Evolutionary conservation across 1,139 yeast genomes (phyloP), one percentile per base, ranked within the genome.

Genomic region (Debaryomyces robertsiae): DNA sequence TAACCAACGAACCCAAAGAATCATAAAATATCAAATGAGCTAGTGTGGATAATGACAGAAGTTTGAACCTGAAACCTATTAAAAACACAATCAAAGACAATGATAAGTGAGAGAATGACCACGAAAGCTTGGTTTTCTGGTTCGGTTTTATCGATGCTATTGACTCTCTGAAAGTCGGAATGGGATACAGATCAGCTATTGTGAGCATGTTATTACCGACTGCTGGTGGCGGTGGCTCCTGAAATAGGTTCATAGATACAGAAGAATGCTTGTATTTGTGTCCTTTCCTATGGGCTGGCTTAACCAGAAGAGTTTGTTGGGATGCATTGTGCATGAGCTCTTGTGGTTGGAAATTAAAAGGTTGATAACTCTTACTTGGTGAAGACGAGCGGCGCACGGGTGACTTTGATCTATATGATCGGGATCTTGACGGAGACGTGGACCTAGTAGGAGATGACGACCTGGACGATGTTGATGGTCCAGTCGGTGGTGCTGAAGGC

Each of bases 191-290:
- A 35, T 84, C 83, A 0, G 96, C 95, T 25, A 90, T 77, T 38
- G 84, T 79, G 38, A 80, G 65, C 1, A 90, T 82, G 9, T 85
- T 82, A 32, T 82, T 70, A 18, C 52, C 51, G 9, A 56, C 48
- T 0, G 63, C 54, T 11, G 81, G 82, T 6, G 90, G 84, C 6
- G 90, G 84, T 1, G 97, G 96, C 56, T 91, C 98, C 58, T 88
- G 96, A 61, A 93, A 93, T 58, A 91, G 77, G 60, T 93, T 93
- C 93, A 93, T 86, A 3, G 96, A 87, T 4, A 93, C 96, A n/a
- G 97, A 89, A 4, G 97, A 89, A 55, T 93, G 98, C 60, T 93
- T 93, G 58, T 93, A 93, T 53, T 91, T 79, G 64, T 93, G 98
- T 9, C 98, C 98, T 49, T 91, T 83, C 67, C 98, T 80, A 55